Evolutionary conservation across 306 rosid species (phyloP).

Genomic region (Trifolium dubium): DNA sequence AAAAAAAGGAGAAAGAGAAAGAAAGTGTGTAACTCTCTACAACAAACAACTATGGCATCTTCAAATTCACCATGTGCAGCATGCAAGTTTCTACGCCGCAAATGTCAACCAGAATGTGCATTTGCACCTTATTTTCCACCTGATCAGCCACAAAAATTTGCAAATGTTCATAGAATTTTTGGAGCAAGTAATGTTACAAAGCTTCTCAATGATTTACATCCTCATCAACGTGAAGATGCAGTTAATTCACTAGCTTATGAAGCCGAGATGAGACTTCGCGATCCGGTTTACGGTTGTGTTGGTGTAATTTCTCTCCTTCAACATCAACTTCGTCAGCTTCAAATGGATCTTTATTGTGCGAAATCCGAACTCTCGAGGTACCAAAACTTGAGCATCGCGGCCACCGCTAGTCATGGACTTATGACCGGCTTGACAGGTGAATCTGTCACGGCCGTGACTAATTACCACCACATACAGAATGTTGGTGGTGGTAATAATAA

Average conservation of each 20-base stretch:
- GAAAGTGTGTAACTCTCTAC: background rate
- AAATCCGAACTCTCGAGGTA: slow-evolving; percentile 88
- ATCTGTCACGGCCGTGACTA: slow-evolving; percentile 14
- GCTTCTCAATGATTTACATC: slow-evolving; percentile 88
- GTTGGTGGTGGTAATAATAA: slow-evolving; percentile 35
- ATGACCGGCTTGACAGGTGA: slow-evolving; percentile 37
- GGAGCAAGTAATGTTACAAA: slow-evolving; percentile 96
- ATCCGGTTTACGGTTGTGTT: slow-evolving; percentile 91
- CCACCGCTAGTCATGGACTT: slow-evolving; percentile 53
- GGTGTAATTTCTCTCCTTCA: slow-evolving; percentile 95
- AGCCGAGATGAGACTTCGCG: slow-evolving; percentile 96
- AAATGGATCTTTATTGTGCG: slow-evolving; percentile 86
- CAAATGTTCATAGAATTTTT: slow-evolving; percentile 88
- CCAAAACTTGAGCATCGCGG: slow-evolving; percentile 59
- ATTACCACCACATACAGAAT: slow-evolving; percentile 37
- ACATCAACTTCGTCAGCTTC: slow-evolving; percentile 95
- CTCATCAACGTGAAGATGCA: slow-evolving; percentile 93
- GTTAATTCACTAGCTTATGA: slow-evolving; percentile 96
- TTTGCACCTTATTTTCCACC: slow-evolving; percentile 97
- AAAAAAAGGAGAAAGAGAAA: background rate
- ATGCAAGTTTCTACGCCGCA: slow-evolving; percentile 91
- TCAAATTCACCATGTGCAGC: slow-evolving; percentile 89
- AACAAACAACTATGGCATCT: slow-evolving; percentile 37
- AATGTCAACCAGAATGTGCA: slow-evolving; percentile 93
- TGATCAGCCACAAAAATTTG: slow-evolving; percentile 94